Conservation (phyloP, 768 basidiomycete species). For the Scleroderma citrinum region DNA sequence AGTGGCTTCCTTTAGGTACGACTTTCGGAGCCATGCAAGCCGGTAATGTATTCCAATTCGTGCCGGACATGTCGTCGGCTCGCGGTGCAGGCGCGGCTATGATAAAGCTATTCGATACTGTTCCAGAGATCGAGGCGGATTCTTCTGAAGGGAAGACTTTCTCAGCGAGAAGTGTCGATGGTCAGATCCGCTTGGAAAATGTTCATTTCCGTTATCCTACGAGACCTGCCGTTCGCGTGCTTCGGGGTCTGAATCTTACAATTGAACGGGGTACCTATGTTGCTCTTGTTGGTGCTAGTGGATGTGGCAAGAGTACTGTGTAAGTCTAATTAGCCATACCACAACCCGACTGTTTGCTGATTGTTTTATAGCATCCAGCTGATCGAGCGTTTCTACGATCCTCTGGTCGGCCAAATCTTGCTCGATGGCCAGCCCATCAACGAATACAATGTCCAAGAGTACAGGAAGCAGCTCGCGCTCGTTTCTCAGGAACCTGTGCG, state of each 20-base stretch:
- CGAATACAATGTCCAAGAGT: conserved; percentile 77
- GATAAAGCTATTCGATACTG: no score
- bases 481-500: conserved; percentile 80
- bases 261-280: conserved; percentile 76
- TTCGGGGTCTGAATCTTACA: conserved; percentile 67
- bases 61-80: no score
- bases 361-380: no score
- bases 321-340: conserved; percentile 52
- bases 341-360: conserved; percentile 78
- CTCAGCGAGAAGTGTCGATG: conserved; percentile 38
- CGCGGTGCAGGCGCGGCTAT: no score
- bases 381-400: no score
- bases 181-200: conserved; percentile 71
- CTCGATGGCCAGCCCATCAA: conserved; percentile 73
- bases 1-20: conserved; percentile 43
- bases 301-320: conserved; percentile 82
- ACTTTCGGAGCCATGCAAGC: no score
- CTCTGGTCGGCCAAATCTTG: conserved; percentile 62
- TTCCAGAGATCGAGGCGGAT: conserved; percentile 82
- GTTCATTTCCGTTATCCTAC: conserved; percentile 91
- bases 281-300: conserved; percentile 77
- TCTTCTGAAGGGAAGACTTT: conserved; percentile 55
- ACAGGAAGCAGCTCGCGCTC: conserved; percentile 81
- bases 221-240: conserved; percentile 74
- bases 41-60: no score